Percentiles rank a stretch among this genome's conserved stretches.
phyloP scores from a whole-genome alignment of 2,329 filamentous ascomycete genomes.

The Ophidiomyces ophidiicola region DNA sequence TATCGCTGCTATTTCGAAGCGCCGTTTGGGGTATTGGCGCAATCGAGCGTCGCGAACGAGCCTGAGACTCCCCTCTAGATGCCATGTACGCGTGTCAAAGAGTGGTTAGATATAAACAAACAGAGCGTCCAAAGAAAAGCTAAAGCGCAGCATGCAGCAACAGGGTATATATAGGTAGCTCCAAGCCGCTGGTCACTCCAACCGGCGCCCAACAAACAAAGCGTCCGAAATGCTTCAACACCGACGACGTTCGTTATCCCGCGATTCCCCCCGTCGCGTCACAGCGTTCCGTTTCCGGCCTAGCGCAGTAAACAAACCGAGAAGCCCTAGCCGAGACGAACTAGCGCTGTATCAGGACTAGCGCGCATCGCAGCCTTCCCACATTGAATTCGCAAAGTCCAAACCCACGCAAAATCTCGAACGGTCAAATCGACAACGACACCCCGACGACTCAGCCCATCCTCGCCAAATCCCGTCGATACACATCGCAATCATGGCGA shows the following conservation, averaged over 20 bases:
- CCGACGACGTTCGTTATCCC: neutral
- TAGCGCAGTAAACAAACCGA: conserved; percentile 32
- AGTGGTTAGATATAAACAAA: neutral
- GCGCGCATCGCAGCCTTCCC: conserved; percentile 26
- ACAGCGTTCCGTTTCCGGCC: conserved; percentile 23
- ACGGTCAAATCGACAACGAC: conserved; percentile 14
- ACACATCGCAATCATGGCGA: conserved; percentile 66
- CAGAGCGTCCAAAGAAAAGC: neutral
- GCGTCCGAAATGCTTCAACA: neutral
- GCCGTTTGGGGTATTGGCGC: conserved; percentile 45
- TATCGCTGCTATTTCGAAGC: conserved; percentile 43
- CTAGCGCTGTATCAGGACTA: conserved; percentile 24
- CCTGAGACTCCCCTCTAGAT: conserved; percentile 17
- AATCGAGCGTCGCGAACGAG: conserved; percentile 56
- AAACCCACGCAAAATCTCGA: conserved; percentile 28
- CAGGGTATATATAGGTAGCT: conserved; percentile 3
- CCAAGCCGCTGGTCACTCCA: neutral
- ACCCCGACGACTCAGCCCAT: conserved; percentile 17
- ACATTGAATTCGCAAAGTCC: conserved; percentile 26
- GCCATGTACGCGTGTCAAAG: conserved; percentile 2
- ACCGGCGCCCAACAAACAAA: neutral
- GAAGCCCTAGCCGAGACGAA: conserved; percentile 32
- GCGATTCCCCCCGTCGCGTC: conserved; percentile 21
- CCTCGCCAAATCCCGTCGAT: conserved; percentile 26
- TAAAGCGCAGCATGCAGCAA: no score